A percentile compares a stretch with the other conserved stretches of the same genome.
Conservation (phyloP, 139 green algal genomes). For the Pseudopediastrum boryanum region DNA sequence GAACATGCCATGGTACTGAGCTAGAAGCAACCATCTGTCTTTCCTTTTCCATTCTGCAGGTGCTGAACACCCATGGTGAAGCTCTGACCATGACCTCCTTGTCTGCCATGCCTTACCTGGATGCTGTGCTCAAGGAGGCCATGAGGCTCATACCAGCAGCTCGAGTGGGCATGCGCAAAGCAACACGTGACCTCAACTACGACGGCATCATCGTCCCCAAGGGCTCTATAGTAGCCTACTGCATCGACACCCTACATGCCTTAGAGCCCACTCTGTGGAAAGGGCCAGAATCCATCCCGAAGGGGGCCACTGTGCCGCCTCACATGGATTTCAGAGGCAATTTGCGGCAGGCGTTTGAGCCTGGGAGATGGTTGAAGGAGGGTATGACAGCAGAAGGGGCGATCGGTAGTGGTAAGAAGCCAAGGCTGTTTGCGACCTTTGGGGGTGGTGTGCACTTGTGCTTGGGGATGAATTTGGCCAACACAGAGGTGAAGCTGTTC, state of each 20-base stretch:
- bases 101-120: conserved; percentile 36
- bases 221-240: conserved; percentile 18
- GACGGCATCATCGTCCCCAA: background rate
- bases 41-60: background rate
- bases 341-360: conserved; percentile 29
- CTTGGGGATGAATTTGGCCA: conserved; percentile 30
- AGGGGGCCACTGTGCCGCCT: background rate
- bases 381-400: too few relatives aligned
- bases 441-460: conserved; percentile 37
- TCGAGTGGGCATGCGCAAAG: background rate
- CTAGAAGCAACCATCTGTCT: too few relatives aligned
- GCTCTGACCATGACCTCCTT: conserved; percentile 13
- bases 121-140: conserved; percentile 36
- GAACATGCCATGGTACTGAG: too few relatives aligned
- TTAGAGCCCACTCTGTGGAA: conserved; percentile 40
- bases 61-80: conserved; percentile 20
- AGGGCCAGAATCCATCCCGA: background rate
- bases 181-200: background rate
- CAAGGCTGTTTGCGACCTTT: conserved; percentile 19
- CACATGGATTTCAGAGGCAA: conserved; percentile 45
- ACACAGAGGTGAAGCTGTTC: conserved; percentile 42
- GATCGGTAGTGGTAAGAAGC: too few relatives aligned
- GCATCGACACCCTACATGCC: conserved; percentile 14
- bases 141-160: conserved; percentile 34
- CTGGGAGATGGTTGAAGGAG: conserved; percentile 35